Base-by-base conservation (phyloP, 164 flowering plant genomes). In the Kalanchoe fedtschenkoi region DNA sequence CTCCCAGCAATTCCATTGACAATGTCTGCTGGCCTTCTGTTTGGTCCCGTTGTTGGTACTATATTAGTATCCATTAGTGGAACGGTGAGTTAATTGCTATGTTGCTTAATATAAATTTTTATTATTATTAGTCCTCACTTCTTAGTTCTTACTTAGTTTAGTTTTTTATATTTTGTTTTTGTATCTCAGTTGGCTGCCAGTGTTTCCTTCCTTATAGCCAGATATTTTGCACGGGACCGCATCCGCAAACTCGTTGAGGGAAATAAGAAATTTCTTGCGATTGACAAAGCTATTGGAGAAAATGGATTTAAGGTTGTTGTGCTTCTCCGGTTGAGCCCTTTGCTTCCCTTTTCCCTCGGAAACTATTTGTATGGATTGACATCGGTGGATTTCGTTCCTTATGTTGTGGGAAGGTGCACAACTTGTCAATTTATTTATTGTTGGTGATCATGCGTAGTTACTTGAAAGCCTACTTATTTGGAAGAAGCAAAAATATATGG, bases 181-280 rank as follows among this genome's bases (percentile, higher is more conserved):
- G 28, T 21, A 62, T 81, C 69, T 61, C 83, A 93, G 99, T 72
- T 93, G 64, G 99, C 99, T 30, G 97, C 99, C 44, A 82, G 92
- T 75, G 82, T 88, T 72, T 91, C 99, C 43, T 93, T 93, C 75
- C 79, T 90, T 19, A 90, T 93, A 65, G 99, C 99, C 58, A 85
- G 99, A 84, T 93, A 93, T 82, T 90, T 93, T 79, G 99, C 99
- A 33, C 96, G 97, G 60, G 99, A 93, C n/a, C 89, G 96, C 3
- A 88, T 93, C 69, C 88, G 90, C 66, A 93, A 90, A 74, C 53
- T 93, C 46, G 99, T 93, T 37, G 87, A 90, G 70, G 97, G 96
- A 65, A 93, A 93, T 71, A 90, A 93, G 69, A 93, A 93, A 63
- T 93, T 93, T 72, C 84, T 88, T 69, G 99, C 99, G 65, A 88